Percentiles rank a stretch among this genome's conserved stretches.
phyloP scores from a whole-genome alignment of 2,329 filamentous ascomycete genomes.

The Penicillium hesseltinei region DNA sequence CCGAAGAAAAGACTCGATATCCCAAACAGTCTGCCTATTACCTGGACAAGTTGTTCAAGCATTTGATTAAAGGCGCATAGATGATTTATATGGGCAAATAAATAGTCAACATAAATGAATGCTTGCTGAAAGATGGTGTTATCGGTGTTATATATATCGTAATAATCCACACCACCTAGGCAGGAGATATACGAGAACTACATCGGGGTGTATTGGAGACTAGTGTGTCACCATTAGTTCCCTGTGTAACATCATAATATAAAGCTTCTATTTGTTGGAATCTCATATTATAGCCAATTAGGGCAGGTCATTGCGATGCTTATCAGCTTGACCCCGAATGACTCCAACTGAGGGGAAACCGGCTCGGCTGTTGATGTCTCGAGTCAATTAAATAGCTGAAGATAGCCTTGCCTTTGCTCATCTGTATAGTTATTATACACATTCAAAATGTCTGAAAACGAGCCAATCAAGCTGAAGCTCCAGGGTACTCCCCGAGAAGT shows the following conservation, averaged over 20 bases:
- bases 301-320: constrained; percentile 17
- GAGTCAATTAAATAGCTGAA: background rate
- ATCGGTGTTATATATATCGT: too few relatives aligned
- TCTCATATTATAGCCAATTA: background rate
- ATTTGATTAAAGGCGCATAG: constrained; percentile 50
- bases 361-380: constrained; percentile 2
- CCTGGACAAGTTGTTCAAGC: constrained; percentile 66
- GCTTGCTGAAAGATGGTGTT: too few relatives aligned
- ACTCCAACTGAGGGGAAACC: constrained; percentile 16
- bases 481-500: constrained; percentile 29
- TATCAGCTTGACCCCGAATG: constrained; percentile 17
- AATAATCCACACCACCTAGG: too few relatives aligned
- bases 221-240: background rate
- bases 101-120: background rate
- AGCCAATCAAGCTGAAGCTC: constrained; percentile 25
- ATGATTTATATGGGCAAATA: background rate
- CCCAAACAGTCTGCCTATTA: constrained; percentile 75
- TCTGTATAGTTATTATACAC: background rate
- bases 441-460: constrained; percentile 47
- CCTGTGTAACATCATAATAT: background rate
- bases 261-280: background rate
- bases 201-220: background rate
- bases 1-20: constrained; percentile 66
- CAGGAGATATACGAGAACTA: background rate
- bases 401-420: background rate